Evolutionary conservation across 164 flowering plant species (phyloP).

Genomic region (Aristolochia californica): DNA sequence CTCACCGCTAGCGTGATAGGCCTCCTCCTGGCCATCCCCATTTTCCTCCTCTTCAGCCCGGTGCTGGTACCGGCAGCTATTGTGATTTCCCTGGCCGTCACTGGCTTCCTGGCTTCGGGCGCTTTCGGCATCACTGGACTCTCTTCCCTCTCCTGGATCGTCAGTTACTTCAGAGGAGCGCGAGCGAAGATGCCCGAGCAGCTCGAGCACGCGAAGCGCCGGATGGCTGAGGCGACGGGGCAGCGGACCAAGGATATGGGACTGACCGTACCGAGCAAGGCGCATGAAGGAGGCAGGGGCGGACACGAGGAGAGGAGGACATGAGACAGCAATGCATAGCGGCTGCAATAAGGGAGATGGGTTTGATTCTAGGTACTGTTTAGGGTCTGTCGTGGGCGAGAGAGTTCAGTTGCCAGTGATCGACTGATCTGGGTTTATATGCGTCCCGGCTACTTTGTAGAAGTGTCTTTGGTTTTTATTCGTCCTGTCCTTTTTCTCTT

Average conservation of each 20-base stretch:
- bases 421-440: too few species aligned
- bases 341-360: too few species aligned
- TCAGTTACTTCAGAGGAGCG: slow-evolving; percentile 24
- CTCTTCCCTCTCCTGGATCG: slow-evolving; percentile 54
- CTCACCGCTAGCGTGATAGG: slow-evolving; percentile 48
- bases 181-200: slow-evolving; percentile 17
- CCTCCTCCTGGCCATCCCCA: slow-evolving; percentile 47
- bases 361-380: too few species aligned
- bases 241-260: slow-evolving; percentile 39
- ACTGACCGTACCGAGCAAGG: slow-evolving; percentile 25
- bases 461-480: too few species aligned
- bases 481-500: too few species aligned
- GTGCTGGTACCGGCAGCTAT: slow-evolving; percentile 63
- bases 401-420: too few species aligned
- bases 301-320: slow-evolving; percentile 4
- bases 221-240: slow-evolving; percentile 37
- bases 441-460: too few species aligned
- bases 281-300: slow-evolving; percentile 14
- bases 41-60: slow-evolving; percentile 73
- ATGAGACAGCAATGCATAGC: too few species aligned
- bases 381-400: too few species aligned
- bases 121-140: slow-evolving; percentile 63
- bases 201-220: slow-evolving; percentile 29
- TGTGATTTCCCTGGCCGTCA: slow-evolving; percentile 33
- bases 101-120: slow-evolving; percentile 65